Base-by-base conservation (phyloP, 169 alveolate species). In the Ichthyophthirius multifiliis region DNA sequence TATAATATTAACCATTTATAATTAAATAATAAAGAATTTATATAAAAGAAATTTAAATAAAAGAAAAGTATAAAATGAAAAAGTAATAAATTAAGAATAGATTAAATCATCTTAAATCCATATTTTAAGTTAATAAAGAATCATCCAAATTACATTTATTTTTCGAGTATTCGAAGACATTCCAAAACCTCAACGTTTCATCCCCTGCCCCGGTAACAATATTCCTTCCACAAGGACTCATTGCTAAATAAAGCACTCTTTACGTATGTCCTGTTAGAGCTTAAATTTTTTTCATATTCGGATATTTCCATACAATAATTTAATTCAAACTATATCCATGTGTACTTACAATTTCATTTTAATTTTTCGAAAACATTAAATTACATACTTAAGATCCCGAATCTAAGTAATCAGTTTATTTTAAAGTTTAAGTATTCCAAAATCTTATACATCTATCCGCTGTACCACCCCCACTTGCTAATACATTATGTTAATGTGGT, bases 171-270 rank as follows among this genome's bases (percentile, higher is more conserved):
- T 90, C 90, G 79, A 93, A 93, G 32, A 90, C 88, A 74, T 90
- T 89, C 97, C 97, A 93, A 77, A 93, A 93, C 78, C 97, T 83
- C n/a, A 93, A 65, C n/a, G 95, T 93, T 84, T 93, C 97, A 84
- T 93, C 97, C 3, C 95, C 97, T 5, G 92, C 89, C 5, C 91
- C 94, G 16, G 96, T 92, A 15, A 89, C 96, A 47, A 92, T 85
- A 67, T 63, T 89, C 75, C 87, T 84, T 15, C 93, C 93, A 78
- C 89, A 90, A 6, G 96, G 96, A 37, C 91, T 82, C 74, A 89
- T 75, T 20, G 91, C 90, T 31, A 92, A 62, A 73, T 89, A 89
- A 5, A 92, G 79, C 47, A 92, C 96, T 76, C 96, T 74, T 27
- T 74, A 79, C 13, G 85, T 75, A 76, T 92, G 96, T 43, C 96